Evolutionary conservation across 2,329 filamentous ascomycete genomes (phyloP).

Genomic region (Hymenoscyphus occultus): DNA sequence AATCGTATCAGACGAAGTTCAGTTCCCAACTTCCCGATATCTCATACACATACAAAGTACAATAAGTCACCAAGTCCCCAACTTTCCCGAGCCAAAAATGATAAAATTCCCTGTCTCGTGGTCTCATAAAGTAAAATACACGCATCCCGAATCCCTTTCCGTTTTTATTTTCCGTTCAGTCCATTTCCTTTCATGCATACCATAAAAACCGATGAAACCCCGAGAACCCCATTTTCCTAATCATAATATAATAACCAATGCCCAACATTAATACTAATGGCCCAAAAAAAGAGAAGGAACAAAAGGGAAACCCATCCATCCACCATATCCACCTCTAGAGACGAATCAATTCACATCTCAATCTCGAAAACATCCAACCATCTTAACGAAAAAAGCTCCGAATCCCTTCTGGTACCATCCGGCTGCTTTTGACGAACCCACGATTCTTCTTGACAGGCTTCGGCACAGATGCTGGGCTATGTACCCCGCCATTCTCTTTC

Average conservation of each 20-base stretch:
- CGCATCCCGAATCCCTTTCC: neutral
- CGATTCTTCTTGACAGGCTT: constrained; percentile 26
- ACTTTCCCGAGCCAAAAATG: neutral
- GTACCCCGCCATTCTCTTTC: constrained; percentile 27
- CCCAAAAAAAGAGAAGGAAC: neutral
- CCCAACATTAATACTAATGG: constrained; percentile 1
- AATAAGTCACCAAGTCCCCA: no score
- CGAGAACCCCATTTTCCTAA: neutral
- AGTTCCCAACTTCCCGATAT: neutral
- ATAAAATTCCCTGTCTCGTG: constrained; percentile 4
- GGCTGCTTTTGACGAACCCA: constrained; percentile 23
- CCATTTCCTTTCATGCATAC: neutral
- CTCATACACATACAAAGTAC: no score
- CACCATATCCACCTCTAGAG: neutral
- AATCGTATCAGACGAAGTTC: no score
- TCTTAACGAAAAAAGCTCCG: constrained; percentile 34
- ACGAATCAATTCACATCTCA: neutral
- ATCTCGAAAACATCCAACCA: neutral
- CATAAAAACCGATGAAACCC: neutral
- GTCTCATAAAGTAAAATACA: constrained; percentile 5
- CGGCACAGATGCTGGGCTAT: constrained; percentile 4
- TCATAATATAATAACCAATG: neutral
- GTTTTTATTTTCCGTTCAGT: neutral
- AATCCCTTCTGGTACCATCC: constrained; percentile 29
- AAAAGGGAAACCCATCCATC: no score